Conservation (phyloP, 192 early-diverging fungal species). For the Glomus cerebriforme region DNA sequence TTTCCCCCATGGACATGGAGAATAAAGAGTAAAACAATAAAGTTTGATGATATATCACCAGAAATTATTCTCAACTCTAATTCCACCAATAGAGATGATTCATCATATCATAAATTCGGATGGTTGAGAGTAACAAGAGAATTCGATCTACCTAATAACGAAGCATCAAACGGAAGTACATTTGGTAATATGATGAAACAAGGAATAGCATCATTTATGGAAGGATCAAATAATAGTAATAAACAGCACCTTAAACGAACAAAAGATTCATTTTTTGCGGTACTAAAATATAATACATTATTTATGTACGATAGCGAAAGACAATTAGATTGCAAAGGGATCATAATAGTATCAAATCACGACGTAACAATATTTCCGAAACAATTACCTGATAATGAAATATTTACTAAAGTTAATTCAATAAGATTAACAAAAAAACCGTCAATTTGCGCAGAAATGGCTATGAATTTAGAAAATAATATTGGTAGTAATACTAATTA, state of each 20-base stretch:
- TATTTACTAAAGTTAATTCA: slow-evolving; percentile 59
- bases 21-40: background rate
- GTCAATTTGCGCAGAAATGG: slow-evolving; percentile 26
- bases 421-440: slow-evolving; percentile 47
- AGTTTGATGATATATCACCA: background rate
- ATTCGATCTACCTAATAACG: background rate
- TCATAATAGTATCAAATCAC: slow-evolving; percentile 69
- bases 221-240: background rate
- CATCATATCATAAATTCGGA: slow-evolving; percentile 10
- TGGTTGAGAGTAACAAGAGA: slow-evolving; percentile 22
- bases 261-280: slow-evolving; percentile 66
- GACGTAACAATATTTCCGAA: slow-evolving; percentile 57
- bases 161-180: background rate
- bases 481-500: slow-evolving; percentile 28
- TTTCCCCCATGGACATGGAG: background rate
- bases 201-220: slow-evolving; percentile 22
- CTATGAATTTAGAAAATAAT: slow-evolving; percentile 34
- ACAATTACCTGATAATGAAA: slow-evolving; percentile 61
- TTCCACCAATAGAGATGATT: background rate
- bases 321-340: slow-evolving; percentile 69
- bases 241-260: slow-evolving; percentile 25
- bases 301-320: slow-evolving; percentile 79
- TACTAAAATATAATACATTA: slow-evolving; percentile 73
- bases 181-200: slow-evolving; percentile 25
- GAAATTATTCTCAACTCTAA: background rate